phyloP scores from a whole-genome alignment of 768 basidiomycete species.

The Candolleomyces aberdarensis region DNA sequence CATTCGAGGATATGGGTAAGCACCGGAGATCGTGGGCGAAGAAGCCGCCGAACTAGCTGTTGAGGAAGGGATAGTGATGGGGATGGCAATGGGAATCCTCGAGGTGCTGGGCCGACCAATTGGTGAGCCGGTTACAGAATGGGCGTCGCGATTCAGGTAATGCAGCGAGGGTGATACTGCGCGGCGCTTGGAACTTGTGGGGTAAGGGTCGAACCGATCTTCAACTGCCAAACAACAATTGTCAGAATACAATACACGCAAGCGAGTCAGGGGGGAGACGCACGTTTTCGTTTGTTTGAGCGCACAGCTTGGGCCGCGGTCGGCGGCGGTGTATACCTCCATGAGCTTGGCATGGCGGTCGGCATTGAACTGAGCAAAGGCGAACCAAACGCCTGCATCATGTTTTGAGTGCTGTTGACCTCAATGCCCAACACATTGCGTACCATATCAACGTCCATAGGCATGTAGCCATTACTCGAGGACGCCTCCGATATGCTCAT shows the following conservation, averaged over 20 bases:
- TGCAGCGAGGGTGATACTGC: conserved; percentile 81
- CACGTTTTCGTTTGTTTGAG: conserved; percentile 80
- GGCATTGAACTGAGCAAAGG: conserved; percentile 54
- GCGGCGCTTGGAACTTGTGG: conserved; percentile 71
- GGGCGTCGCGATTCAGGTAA: conserved; percentile 55
- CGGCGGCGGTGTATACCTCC: conserved; percentile 83
- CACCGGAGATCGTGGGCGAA: conserved; percentile 63
- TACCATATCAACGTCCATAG: conserved; percentile 78
- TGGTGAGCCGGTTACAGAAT: conserved; percentile 46
- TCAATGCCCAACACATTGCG: conserved; percentile 22
- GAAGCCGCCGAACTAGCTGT: conserved; percentile 62
- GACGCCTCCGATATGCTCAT: conserved; percentile 60
- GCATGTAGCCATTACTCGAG: conserved; percentile 40
- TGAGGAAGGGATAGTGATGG: conserved; percentile 58
- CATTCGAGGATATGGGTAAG: conserved; percentile 46
- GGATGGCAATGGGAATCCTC: conserved; percentile 64
- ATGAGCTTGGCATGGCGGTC: conserved; percentile 45
- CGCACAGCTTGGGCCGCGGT: conserved; percentile 67
- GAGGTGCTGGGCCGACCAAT: conserved; percentile 24
- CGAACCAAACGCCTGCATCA: conserved; percentile 51
- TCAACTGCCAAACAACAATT: conserved; percentile 48
- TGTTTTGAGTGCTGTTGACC: conserved; percentile 8
- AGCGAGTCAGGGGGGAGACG: conserved; percentile 18
- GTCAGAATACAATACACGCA: conserved; percentile 1
- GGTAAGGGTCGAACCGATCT: conserved; percentile 84